Base-by-base conservation (phyloP, 176 grass and related monocot genomes). In the Pontederia crassipes region DNA sequence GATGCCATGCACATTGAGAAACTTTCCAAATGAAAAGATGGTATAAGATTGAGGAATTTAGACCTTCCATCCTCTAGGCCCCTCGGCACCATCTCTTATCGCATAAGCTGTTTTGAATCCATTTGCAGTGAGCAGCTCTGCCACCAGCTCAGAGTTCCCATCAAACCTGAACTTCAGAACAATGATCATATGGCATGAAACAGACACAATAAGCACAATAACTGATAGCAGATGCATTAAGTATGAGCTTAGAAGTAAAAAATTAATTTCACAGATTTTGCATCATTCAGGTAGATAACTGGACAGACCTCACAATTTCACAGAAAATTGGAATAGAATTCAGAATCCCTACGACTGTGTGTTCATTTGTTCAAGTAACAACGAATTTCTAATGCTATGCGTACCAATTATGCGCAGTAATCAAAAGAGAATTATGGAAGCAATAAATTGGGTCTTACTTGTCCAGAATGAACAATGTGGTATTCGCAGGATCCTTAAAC, bases 71-170 rank as follows among this genome's bases (percentile, higher is more conserved):
- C 88, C 93, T 66, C 79, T 76, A 68, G 67, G 35, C 81, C 87
- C 93, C 58, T 92, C 93, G 10, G 79, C 93, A 62, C 93, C 93
- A 76, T 92, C 94, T 82, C 86, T 98, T 6, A 93, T 84, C 1
- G 88, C 82, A 28, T 81, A 98, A 59, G 88, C 88, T 77, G 84
- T 68, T 75, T 98, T 93, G 55, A 86, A 98, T 63, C 94, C 94
- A 77, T 93, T 98, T 47, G 79, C 64, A 58, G 88, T 81, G 28
- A 83, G 68, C 62, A 98, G 79, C 53, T 98, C 94, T 62, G 94
- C 82, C 69, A 89, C 85, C 50, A 93, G 70, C 61, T 83, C 72
- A 2, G 88, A 92, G 29, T 83, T 88, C 74, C 88, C 94, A 49
- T 98, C 85, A 77, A 89, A 86, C 69, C 94, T 98, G 82, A 56